phyloP scores from a whole-genome alignment of 345 rosid genomes.

The Rhodamnia argentea region DNA sequence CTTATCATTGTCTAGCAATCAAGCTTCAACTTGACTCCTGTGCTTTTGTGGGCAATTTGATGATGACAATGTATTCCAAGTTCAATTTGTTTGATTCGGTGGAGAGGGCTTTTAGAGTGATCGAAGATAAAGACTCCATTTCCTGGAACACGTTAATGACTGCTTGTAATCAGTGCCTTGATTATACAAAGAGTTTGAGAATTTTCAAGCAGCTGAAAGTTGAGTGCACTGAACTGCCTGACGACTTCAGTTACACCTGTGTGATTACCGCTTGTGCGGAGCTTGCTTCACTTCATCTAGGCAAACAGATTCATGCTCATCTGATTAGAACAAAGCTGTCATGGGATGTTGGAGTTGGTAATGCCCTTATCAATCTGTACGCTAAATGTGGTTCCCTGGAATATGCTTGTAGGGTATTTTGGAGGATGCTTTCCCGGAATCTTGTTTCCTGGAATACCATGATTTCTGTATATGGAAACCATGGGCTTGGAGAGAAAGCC shows the following conservation, averaged over 20 bases:
- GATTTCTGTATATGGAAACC: conserved; percentile 44
- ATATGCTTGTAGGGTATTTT: conserved; percentile 24
- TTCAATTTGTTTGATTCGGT: conserved; percentile 21
- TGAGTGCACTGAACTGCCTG: conserved; percentile 9
- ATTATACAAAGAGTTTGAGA: conserved; percentile 33
- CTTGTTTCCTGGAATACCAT: conserved; percentile 61
- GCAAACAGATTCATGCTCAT: conserved; percentile 47
- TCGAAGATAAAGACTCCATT: conserved; percentile 35
- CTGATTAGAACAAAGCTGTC: conserved; percentile 23
- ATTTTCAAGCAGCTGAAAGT: conserved; percentile 28
- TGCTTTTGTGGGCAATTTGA: conserved; percentile 38
- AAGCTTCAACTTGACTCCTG: conserved; percentile 30
- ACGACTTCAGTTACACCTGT: conserved; percentile 44
- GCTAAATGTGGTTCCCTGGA: conserved; percentile 54
- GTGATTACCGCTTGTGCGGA: conserved; percentile 43
- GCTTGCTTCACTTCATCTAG: conserved; percentile 31
- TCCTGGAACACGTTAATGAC: conserved; percentile 49
- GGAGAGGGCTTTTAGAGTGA: conserved; percentile 27
- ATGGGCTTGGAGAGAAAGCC: conserved; percentile 42
- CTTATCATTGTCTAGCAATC: conserved; percentile 31
- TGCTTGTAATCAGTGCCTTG: conserved; percentile 25
- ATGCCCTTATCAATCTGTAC: conserved; percentile 58
- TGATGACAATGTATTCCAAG: conserved; percentile 41
- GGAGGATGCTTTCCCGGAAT: conserved; percentile 26
- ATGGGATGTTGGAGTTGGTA: conserved; percentile 36